Base-by-base conservation (phyloP, 139 green algal genomes). In the Chlorella sorokiniana region DNA sequence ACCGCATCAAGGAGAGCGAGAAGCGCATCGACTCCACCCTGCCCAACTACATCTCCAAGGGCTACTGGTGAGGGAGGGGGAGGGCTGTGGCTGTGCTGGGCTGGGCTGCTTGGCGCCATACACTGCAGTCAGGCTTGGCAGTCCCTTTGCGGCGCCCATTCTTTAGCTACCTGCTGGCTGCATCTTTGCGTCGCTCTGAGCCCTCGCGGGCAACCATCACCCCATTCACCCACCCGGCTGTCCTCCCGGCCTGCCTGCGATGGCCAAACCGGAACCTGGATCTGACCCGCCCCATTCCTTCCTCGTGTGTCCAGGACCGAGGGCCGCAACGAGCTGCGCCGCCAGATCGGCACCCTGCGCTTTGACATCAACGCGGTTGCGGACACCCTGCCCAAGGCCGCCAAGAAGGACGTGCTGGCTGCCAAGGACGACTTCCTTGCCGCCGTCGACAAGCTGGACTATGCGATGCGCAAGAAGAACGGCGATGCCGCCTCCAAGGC, bases 331-430 rank as follows among this genome's bases (percentile, higher is more conserved):
- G 86, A 97, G 89, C 92, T 98, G 86, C 92, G 94, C 68, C 87
- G 88, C 81, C 83, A 87, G 76, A 82, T 97, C 10, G 94, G 94
- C 75, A 98, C 88, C 79, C 88, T 98, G 83, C 90, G 94, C 72
- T 96, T 97, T 79, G 95, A 98, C 91, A 85, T 98, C 69, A 95
- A 95, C 89, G 90, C 89, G 35, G 83, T 98, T 70, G 90, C 91
- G 38, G 82, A 67, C 18, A 74, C 84, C 76, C 93, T 94, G 85
- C 71, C 80, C 84, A 97, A 97, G 93, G 88, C 84, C 33, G 89
- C 90, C 52, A 94, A 93, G 90, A 95, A 96, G 92, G 83, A 88
- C 38, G 93, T 86, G 62, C 77, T 91, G 45, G 89, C 80, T 11
- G 81, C 90, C 37, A 90, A 89, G 76, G 93, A 95, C 81, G 85